These are phyloP conservation scores for Casuarina glauca DNA, from an alignment of 306 rosid species.

Conservation along the genomic window DNA sequence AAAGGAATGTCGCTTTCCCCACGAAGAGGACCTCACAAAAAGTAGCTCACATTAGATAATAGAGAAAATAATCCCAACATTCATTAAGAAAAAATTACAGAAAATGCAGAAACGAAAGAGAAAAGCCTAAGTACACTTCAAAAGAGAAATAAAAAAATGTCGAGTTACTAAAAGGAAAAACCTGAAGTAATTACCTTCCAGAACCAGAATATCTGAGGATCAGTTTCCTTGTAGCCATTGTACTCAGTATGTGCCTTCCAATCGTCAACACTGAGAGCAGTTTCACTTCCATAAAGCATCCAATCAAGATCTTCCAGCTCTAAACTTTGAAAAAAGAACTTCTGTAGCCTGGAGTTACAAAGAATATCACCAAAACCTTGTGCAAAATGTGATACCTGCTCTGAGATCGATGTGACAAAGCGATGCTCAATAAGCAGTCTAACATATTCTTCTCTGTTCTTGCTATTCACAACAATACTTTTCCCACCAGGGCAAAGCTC, in stretches of 20 bases:
- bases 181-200: constrained; percentile 73
- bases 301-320: constrained; percentile 90
- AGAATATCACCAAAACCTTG: constrained; percentile 86
- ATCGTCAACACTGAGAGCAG: constrained; percentile 67
- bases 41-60: too few species aligned
- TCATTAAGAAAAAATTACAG: neutral
- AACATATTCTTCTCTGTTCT: constrained; percentile 70
- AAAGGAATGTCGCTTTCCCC: too few species aligned
- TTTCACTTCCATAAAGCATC: constrained; percentile 87
- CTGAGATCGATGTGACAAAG: constrained; percentile 69
- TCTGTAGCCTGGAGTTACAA: constrained; percentile 35
- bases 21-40: neutral
- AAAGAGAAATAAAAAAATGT: neutral
- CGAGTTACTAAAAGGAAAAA: constrained; percentile 16
- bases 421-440: constrained; percentile 69
- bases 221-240: constrained; percentile 81
- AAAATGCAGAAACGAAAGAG: neutral
- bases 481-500: constrained; percentile 79
- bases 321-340: constrained; percentile 62
- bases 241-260: constrained; percentile 93
- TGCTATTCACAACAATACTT: constrained; percentile 60
- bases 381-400: constrained; percentile 75
- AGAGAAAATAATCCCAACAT: neutral
- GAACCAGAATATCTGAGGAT: constrained; percentile 87
- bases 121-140: neutral